These are phyloP conservation scores for Acer yangbiense DNA, from an alignment of 345 rosid genomes.

Conservation along the genomic window DNA sequence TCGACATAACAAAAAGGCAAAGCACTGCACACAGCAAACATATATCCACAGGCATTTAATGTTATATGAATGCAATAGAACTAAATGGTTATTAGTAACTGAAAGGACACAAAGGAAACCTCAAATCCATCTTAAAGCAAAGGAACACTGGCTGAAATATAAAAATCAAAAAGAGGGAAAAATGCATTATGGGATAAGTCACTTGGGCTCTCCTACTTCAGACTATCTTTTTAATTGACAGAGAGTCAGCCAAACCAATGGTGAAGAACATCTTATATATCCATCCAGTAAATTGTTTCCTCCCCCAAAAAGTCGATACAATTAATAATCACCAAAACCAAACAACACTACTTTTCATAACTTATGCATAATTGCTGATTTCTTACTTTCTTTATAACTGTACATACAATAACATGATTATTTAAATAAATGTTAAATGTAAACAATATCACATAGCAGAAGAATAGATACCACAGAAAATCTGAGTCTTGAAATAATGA, in stretches of 20 bases:
- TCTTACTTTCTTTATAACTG: background rate
- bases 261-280: background rate
- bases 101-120: background rate
- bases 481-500: background rate
- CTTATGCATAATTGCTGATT: background rate
- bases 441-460: background rate
- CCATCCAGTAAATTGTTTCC: background rate
- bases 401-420: background rate
- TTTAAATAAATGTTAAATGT: too few species aligned
- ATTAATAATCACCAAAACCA: background rate
- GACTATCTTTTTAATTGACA: background rate
- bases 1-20: slow-evolving; percentile 29
- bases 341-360: background rate
- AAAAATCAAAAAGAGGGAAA: background rate
- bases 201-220: slow-evolving; percentile 7
- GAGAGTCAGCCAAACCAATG: background rate
- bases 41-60: background rate
- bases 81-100: background rate
- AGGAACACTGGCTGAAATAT: background rate
- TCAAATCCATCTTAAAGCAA: background rate
- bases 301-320: background rate
- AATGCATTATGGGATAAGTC: background rate
- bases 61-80: background rate
- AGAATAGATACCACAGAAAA: background rate
- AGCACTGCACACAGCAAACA: slow-evolving; percentile 24